Evolutionary conservation across 371 early-diverging fungal genomes (phyloP).

Genomic region (Mortierella sp.): DNA sequence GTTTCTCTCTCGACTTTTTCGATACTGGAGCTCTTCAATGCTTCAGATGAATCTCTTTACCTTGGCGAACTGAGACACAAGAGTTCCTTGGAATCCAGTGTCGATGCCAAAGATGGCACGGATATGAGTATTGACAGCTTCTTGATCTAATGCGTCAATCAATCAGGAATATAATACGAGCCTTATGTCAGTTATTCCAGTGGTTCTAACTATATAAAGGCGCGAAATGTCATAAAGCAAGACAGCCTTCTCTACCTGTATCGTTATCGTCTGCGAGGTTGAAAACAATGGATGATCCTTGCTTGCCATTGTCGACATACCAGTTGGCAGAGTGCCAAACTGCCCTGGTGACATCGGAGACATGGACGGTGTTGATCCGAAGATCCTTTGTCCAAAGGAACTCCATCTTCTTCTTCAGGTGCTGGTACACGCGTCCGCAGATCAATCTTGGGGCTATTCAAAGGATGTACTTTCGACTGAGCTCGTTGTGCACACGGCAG

Average conservation of each 20-base stretch:
- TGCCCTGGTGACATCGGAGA: conserved; percentile 84
- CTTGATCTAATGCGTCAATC: conserved; percentile 82
- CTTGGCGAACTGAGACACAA: conserved; percentile 88
- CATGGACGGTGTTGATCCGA: conserved; percentile 94
- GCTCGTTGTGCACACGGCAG: no score
- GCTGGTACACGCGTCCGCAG: conserved; percentile 88
- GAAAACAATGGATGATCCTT: conserved; percentile 59
- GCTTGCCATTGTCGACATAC: conserved; percentile 60
- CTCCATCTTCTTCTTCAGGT: conserved; percentile 88
- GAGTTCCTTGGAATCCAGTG: conserved; percentile 87
- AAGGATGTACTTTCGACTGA: no score
- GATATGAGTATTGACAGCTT: conserved; percentile 76
- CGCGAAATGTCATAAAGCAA: neutral
- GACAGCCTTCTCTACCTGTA: conserved; percentile 60
- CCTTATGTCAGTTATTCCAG: no score
- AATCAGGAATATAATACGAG: no score
- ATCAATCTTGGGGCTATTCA: conserved; percentile 87
- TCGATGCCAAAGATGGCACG: conserved; percentile 81
- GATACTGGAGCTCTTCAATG: neutral
- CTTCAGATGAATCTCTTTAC: conserved; percentile 52
- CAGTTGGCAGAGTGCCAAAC: conserved; percentile 76
- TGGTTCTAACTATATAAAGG: no score
- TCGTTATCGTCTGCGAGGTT: conserved; percentile 87
- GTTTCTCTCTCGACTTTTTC: no score
- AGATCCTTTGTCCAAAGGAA: conserved; percentile 92